These are phyloP conservation scores for Tardiomyces depauwii DNA, from an alignment of 1,139 yeast species.

Conservation along the genomic window DNA sequence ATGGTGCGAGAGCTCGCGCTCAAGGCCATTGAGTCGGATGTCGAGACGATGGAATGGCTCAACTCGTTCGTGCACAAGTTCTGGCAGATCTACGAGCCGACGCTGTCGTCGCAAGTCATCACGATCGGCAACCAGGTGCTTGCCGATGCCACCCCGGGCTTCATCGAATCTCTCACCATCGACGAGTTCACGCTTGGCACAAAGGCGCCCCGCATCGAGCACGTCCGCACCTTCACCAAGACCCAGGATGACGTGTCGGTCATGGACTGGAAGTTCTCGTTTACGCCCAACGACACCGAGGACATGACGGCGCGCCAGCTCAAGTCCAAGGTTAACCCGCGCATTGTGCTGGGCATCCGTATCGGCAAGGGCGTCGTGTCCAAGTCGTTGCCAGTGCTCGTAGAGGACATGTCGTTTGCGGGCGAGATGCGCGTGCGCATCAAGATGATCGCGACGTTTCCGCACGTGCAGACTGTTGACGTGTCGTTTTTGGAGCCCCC, in stretches of 20 bases:
- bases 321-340: conserved; percentile 74
- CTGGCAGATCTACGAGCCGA: conserved; percentile 87
- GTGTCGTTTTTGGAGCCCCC: conserved; percentile 80
- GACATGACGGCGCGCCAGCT: conserved; percentile 78
- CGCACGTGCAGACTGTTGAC: conserved; percentile 85
- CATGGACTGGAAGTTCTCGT: conserved; percentile 90
- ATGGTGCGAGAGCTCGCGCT: conserved; percentile 81
- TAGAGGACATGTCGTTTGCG: conserved; percentile 43
- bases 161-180: conserved; percentile 71
- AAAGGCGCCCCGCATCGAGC: conserved; percentile 87
- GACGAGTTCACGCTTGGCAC: conserved; percentile 88
- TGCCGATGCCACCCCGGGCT: conserved; percentile 66
- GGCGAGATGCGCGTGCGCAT: conserved; percentile 69
- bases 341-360: conserved; percentile 34
- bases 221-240: conserved; percentile 77
- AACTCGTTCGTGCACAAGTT: conserved; percentile 79
- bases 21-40: conserved; percentile 70
- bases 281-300: conserved; percentile 79
- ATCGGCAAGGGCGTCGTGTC: conserved; percentile 32
- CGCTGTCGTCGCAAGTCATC: conserved; percentile 75
- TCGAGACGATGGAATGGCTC: conserved; percentile 92
- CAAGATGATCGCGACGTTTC: conserved; percentile 82
- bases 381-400: conserved; percentile 29
- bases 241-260: conserved; percentile 87
- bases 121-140: conserved; percentile 76